A percentile compares a stretch with the other conserved stretches of the same genome.
Conservation (phyloP, 202 grass and related monocot genomes). For the Musa balbisiana region DNA sequence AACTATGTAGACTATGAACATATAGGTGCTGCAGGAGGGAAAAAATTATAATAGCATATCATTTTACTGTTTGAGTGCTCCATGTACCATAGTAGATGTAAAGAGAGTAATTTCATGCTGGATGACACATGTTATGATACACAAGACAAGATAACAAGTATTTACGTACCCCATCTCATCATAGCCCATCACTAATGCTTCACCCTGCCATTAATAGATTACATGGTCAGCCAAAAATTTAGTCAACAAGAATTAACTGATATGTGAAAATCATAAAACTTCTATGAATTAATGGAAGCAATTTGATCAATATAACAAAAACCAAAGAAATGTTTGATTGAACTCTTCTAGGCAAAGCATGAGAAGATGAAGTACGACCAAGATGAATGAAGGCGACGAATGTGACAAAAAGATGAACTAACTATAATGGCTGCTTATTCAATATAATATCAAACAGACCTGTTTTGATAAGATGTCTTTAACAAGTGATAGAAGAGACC, state of each 20-base stretch:
- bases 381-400: background rate
- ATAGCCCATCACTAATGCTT: constrained; percentile 97
- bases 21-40: background rate
- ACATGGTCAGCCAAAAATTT: constrained; percentile 19
- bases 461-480: too few species aligned
- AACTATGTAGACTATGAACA: background rate
- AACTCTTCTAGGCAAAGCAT: background rate
- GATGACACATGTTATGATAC: background rate
- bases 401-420: background rate
- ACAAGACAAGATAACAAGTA: constrained; percentile 4
- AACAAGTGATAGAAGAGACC: too few species aligned
- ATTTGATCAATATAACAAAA: background rate
- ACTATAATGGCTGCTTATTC: background rate
- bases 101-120: background rate
- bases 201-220: constrained; percentile 54
- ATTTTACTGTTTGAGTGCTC: background rate
- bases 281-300: background rate
- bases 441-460: background rate
- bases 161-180: constrained; percentile 96
- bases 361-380: background rate
- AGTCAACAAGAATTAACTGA: background rate
- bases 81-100: background rate
- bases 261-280: background rate
- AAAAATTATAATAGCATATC: too few species aligned
- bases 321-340: background rate